Base-by-base conservation (phyloP, 257 asterid species). In the Nicotiana otophora region DNA sequence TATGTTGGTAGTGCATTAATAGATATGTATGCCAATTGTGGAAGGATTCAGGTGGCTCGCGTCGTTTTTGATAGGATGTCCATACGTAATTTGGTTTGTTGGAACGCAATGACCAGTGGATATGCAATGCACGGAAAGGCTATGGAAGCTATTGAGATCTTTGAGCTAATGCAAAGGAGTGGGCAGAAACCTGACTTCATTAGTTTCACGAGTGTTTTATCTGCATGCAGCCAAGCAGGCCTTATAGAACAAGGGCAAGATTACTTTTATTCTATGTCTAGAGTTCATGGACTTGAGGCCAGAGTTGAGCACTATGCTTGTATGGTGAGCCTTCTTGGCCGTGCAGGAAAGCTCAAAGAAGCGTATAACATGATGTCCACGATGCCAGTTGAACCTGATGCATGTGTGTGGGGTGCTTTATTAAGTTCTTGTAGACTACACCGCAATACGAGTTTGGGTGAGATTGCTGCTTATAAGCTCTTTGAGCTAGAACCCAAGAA, bases 21-120 rank as follows among this genome's bases (percentile, higher is more conserved):
- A 61, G 99, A 95, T 81, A 92, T 93, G 97, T 95, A 95, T 84
- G 94, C 99, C 33, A 95, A 93, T 81, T 95, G 98, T 85, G 99
- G 98, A 64, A 91, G 90, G 88, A 87, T 95, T 55, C 82, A 89
- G 86, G 67, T 84, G 63, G 97, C 98, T 76, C 91, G 86, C 77
- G 66, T 31, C 20, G 88, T 87, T 87, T 95, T 93, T 62, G 92
- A 93, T 66, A 89, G 88, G 86, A 88, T 91, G 89, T 88, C 93
- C 11, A 65, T 63, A 2, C 87, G 84, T 78, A 95, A 95, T 85
- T 88, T 93, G 86, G 97, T 92, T 70, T 92, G 97, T 87, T 95
- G 99, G 98, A 95, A 95, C 19, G 93, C 93, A 1, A 89, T 93
- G 93, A 86, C 90, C 85, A 94, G 97, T 33, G 99, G 93, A 64